Base-by-base conservation (phyloP, 495 filamentous ascomycete genomes). In the Aspergillus nidulans region DNA sequence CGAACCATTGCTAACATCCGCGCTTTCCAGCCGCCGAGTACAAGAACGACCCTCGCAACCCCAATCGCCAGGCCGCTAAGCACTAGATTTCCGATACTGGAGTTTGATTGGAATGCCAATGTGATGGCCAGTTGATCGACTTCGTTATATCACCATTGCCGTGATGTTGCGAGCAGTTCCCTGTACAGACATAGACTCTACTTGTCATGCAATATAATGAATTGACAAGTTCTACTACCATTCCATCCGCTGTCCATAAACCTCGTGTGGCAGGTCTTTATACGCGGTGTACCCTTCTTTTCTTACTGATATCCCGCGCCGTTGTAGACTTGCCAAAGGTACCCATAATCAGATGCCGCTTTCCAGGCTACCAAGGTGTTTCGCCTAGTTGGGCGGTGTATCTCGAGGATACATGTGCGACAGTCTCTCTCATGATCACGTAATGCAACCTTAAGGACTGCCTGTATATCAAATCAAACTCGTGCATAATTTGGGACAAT, bases 21-120 rank as follows among this genome's bases (percentile, higher is more conserved):
- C 49, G n/a, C n/a, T n/a, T 53, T 47, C 48, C 65, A 97, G 92
- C 83, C 76, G 89, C 86, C 55, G 88, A 97, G 71, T 96, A 81
- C 85, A 92, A 89, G 85, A 92, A 94, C 80, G 92, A 97, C 77
- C 92, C 92, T 59, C 83, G 92, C 69, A 96, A 96, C 82, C 88
- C 86, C 63, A 77, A 82, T 67, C 72, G 75, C 36, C 87, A 86
- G 80, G 78, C 80, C 64, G 62, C 71, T 42, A 67, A 66, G 59
- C 71, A 74, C 67, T 77, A 75, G 66, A 34, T 25, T 46, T 21
- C 42, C 20, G 42, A n/a, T 28, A 0, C 18, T 15, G 24, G 40
- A 45, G 50, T 49, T 19, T 30, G n/a, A 48, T 50, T 45, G 43
- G 52, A 47, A 43, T 56, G 55, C 39, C 51, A 55, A 52, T 44